Evolutionary conservation across 1,139 yeast species (phyloP), one percentile per base, ranked within the genome.

Genomic region (Lodderomyces margitis): DNA sequence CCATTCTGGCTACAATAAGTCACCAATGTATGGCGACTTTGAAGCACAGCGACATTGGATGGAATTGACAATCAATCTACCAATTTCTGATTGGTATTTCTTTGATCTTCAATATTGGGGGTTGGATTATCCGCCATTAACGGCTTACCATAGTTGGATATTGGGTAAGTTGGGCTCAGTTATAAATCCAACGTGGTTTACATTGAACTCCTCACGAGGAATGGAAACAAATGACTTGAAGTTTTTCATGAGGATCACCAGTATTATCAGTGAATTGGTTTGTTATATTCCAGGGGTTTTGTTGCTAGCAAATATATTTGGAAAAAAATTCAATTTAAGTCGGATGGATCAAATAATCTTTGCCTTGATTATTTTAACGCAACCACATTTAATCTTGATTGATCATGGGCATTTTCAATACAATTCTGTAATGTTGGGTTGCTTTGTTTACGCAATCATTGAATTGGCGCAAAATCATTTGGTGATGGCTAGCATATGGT

Each of bases 21-120:
- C 83, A 11, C 98, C 98, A 6, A 78, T 87, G 78, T 81, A 71
- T 66, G 98, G 98, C 3, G 98, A 92, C 59, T 92, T 92, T 58
- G 99, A 94, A 62, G 98, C 98, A 0, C 98, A 94, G 61, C 75
- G 98, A 50, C 98, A 92, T 59, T 92, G 98, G 98, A 77, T 92
- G 80, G 98, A 94, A 60, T 70, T 92, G 44, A 91, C 98, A 0
- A 80, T 74, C 34, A 79, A 82, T 51, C 60, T 91, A 41, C 95
- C 96, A 0, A 63, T 87, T 2, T 62, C 68, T 1, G 56, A 84
- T 48, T 94, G 98, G 98, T 92, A 92, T 59, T 86, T 76, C 64
- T 88, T 81, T 60, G 97, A 92, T 58, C 70, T 88, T 38, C 81
- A 82, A 52, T 89, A 92, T 67, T 92, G 98, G 98, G 97, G 98